Evolutionary conservation across 2,329 filamentous ascomycete species (phyloP).

Genomic region (Rhytidhysteron rufulum): DNA sequence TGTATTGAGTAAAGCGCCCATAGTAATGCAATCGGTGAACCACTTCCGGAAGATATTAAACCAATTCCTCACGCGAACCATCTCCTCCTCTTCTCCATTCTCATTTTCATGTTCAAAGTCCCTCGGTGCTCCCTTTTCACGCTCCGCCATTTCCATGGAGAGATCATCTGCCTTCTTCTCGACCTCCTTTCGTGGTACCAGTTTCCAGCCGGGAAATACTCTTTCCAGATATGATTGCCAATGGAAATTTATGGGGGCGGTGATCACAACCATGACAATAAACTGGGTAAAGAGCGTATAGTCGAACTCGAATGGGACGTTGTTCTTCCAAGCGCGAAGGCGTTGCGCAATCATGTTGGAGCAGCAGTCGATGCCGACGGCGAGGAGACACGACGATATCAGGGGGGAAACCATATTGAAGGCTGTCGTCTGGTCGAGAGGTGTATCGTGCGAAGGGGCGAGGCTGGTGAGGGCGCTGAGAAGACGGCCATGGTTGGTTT

Average conservation of each 20-base stretch:
- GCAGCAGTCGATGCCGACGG: conserved; percentile 32
- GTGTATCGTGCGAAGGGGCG: no score
- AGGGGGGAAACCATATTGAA: conserved; percentile 33
- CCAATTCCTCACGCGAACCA: conserved; percentile 30
- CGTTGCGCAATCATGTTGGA: conserved; percentile 36
- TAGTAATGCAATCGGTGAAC: conserved; percentile 61
- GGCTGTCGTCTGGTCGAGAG: no score
- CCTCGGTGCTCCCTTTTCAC: conserved; percentile 20
- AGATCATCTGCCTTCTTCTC: conserved; percentile 2
- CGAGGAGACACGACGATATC: conserved; percentile 29
- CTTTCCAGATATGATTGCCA: conserved; percentile 81
- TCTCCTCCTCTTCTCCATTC: conserved; percentile 22
- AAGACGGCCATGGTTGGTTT: no score
- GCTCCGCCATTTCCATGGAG: conserved; percentile 24
- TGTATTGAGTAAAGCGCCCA: conserved; percentile 64
- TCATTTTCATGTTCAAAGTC: conserved; percentile 22
- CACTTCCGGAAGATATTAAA: conserved; percentile 66
- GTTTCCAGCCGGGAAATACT: conserved; percentile 60
- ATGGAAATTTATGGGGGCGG: conserved; percentile 75
- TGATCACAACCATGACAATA: conserved; percentile 62
- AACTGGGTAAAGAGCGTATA: conserved; percentile 35
- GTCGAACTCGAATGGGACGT: conserved; percentile 34
- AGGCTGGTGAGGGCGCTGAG: no score
- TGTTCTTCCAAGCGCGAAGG: conserved; percentile 32
- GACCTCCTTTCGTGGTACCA: conserved; percentile 15